phyloP scores from a whole-genome alignment of 2,329 filamentous ascomycete species.

The Dactylonectria macrodidyma region DNA sequence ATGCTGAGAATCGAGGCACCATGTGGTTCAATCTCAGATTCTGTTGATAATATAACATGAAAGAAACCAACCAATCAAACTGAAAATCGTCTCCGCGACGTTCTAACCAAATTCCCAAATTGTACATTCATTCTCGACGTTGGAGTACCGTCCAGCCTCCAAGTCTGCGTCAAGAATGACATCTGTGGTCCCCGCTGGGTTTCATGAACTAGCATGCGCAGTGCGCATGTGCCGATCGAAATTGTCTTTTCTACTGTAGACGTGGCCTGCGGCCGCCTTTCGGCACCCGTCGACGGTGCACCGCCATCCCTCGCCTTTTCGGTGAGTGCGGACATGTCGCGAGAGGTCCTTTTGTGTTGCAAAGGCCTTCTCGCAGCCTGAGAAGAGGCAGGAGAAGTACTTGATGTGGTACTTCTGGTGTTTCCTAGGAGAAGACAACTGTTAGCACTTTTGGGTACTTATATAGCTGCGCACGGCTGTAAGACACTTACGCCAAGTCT shows the following conservation, averaged over 20 bases:
- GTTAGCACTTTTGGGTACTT: constrained; percentile 21
- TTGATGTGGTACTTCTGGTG: constrained; percentile 50
- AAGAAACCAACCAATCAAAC: not conserved
- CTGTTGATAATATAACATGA: not conserved
- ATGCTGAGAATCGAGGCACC: not conserved
- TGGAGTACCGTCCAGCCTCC: not conserved
- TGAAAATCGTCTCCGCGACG: not conserved
- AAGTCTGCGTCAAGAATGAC: no score
- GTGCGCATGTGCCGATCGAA: constrained; percentile 49
- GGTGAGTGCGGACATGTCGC: constrained; percentile 45
- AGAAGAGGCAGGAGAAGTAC: constrained; percentile 46
- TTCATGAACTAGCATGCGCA: constrained; percentile 46
- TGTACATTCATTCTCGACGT: not conserved
- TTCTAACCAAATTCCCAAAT: not conserved
- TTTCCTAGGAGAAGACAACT: constrained; percentile 32
- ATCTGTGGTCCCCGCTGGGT: constrained; percentile 36
- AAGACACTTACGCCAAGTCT: constrained; percentile 44
- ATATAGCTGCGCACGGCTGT: not conserved
- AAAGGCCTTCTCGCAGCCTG: constrained; percentile 45
- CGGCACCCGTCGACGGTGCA: constrained; percentile 47
- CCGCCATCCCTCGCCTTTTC: constrained; percentile 47
- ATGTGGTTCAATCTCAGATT: not conserved
- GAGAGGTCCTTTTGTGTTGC: constrained; percentile 47
- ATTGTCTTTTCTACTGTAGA: constrained; percentile 49
- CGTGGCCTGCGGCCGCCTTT: constrained; percentile 46